A percentile compares a stretch with the other conserved stretches of the same genome.
These are phyloP conservation scores for Lactarius vividus DNA, from an alignment of 768 basidiomycete species.

Conservation along the genomic window DNA sequence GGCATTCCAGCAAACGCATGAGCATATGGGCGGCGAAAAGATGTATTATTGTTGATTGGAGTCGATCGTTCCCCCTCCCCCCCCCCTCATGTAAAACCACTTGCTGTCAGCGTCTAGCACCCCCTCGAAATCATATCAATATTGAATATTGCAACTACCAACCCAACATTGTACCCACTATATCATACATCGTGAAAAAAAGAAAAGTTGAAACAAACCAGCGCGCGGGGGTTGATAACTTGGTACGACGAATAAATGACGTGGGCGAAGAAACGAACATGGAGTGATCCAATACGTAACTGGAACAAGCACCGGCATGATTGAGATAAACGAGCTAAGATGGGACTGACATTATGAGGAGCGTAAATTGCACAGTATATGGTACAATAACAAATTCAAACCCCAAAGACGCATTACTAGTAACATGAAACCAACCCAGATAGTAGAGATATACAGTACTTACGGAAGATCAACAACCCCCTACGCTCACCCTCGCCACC, in stretches of 20 bases:
- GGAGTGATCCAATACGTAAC: too few relatives aligned
- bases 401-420: background rate
- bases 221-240: too few relatives aligned
- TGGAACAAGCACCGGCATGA: too few relatives aligned
- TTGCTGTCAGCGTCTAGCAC: background rate
- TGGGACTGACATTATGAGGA: background rate
- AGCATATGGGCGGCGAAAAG: slow-evolving; percentile 37
- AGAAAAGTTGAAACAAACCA: background rate
- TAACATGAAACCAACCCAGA: background rate
- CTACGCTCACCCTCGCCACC: background rate
- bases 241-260: too few relatives aligned
- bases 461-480: background rate
- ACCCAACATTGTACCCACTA: background rate
- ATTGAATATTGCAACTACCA: too few relatives aligned
- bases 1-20: slow-evolving; percentile 55
- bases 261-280: too few relatives aligned
- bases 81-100: too few relatives aligned
- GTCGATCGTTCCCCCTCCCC: background rate
- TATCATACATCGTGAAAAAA: background rate
- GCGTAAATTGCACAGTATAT: background rate
- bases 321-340: background rate
- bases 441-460: background rate
- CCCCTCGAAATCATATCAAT: too few relatives aligned
- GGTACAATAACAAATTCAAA: background rate
- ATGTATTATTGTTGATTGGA: slow-evolving; percentile 36